Base-by-base conservation (phyloP, 495 filamentous ascomycete genomes). In the Hypoxylon crocopeplum region DNA sequence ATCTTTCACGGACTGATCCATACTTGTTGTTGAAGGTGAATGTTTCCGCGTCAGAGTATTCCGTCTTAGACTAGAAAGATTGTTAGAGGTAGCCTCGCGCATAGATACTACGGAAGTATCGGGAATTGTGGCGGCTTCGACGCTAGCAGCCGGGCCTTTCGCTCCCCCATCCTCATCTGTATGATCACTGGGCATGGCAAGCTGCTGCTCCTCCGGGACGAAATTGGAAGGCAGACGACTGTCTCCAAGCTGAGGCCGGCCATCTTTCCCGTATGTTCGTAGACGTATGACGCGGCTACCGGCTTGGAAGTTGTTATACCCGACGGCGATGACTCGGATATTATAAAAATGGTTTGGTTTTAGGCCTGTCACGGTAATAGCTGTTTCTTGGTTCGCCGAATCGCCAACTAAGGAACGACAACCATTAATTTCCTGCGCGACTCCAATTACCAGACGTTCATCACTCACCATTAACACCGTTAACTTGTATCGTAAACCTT, bases 401-500 rank as follows among this genome's bases (percentile, higher is more conserved):
- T 96, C 91, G 60, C 93, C 93, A 47, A 95, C 93, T 96, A 51
- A 22, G 46, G 58, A 15, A 25, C 15, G 27, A 48, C 58, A 52
- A 63, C 54, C 13, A 33, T 62, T 52, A 59, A 62, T 44, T 39
- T 37, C 15, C 17, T 41, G 39, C 20, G 42, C 36, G 38, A n/a
- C 12, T 25, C 29, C 17, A 1, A 7, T 5, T 42, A 16, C 24
- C 7, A n/a, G 11, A 7, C n/a, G 19, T 17, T 19, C 16, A 21
- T 33, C 16, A 75, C 82, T 72, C 73, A 95, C 92, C 90, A 76
- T 92, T 92, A 27, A 91, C 86, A 27, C 93, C 93, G 68, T 98
- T 98, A 48, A 97, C 86, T 63, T 95, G 90, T 30, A 98, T 92
- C 17, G 93, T 83, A 69, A 96, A 91, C 75, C 92, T 94, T 11